These are phyloP conservation scores for Amaranthus palmeri DNA, from an alignment of 148 eudicot genomes.

Conservation along the genomic window DNA sequence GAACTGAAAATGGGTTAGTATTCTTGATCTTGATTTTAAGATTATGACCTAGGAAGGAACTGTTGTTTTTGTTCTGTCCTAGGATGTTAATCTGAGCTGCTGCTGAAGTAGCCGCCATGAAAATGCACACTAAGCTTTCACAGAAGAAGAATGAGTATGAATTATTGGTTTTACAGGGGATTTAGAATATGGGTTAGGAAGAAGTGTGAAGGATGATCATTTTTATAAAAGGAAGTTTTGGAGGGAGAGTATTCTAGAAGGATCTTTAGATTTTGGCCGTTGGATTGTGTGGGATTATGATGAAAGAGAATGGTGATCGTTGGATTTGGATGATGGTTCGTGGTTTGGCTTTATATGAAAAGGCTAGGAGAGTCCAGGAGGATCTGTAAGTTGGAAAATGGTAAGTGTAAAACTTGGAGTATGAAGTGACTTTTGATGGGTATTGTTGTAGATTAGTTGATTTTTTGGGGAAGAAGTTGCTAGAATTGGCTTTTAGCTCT, in stretches of 20 bases:
- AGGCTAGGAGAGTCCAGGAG: slow-evolving; percentile 23
- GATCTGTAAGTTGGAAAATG: slow-evolving; percentile 15
- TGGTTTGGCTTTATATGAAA: background rate
- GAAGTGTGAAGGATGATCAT: background rate
- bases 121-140: background rate
- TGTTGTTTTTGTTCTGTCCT: slow-evolving; percentile 13
- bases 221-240: slow-evolving; percentile 11
- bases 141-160: background rate
- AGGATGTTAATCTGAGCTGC: slow-evolving; percentile 28
- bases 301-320: slow-evolving; percentile 4
- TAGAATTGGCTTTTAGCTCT: slow-evolving; percentile 3
- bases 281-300: slow-evolving; percentile 19
- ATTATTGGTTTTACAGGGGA: background rate
- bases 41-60: slow-evolving; percentile 7
- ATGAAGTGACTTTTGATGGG: slow-evolving; percentile 3
- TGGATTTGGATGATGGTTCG: slow-evolving; percentile 5
- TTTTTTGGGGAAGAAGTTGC: background rate
- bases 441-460: background rate
- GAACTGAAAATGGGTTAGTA: background rate
- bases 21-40: slow-evolving; percentile 9
- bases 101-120: slow-evolving; percentile 21
- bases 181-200: background rate
- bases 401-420: background rate
- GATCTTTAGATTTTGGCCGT: slow-evolving; percentile 11
- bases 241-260: slow-evolving; percentile 31